Base-by-base conservation (phyloP, 1,284 basidiomycete species). In the Hemileia vastatrix region DNA sequence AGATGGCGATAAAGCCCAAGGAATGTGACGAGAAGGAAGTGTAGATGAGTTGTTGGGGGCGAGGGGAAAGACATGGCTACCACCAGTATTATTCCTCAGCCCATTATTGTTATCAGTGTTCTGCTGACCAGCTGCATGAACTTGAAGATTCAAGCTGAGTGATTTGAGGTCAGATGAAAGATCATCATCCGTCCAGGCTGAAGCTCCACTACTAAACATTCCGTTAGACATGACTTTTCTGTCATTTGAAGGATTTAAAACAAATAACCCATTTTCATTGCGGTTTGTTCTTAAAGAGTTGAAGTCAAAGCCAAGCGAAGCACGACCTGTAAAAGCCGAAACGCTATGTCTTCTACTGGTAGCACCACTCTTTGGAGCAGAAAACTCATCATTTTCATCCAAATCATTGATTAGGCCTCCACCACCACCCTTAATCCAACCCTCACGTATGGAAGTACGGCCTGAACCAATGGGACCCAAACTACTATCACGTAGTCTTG, bases 271-370 rank as follows among this genome's bases (percentile, higher is more conserved):
- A 2, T 21, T n/a, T n/a, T n/a, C n/a, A n/a, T n/a, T 52, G 52
- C n/a, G 45, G 52, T 19, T 33, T 33, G 13, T 24, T 61, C 45
- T 54, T 61, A 1, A 69, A 68, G 3, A 70, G 44, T 44, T 69
- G 61, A 59, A 72, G 68, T 27, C 71, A 67, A 43, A 71, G 51
- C 47, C 68, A 58, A 64, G 23, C 60, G 13, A 21, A 56, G n/a
- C 49, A 21, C 15, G 63, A 64, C 47, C 71, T 6, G 67, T 69
- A 43, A 74, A 72, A 8, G 71, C 68, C 2, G 72, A 69, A 6
- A 74, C 67, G 44, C 71, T 72, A 51, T 72, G 71, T 11, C 70
- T 24, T n/a, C 72, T 49, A 40, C 66, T 68, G 6, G 72, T 74
- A 31, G 72, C 72, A 6, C 72, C 72, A 8, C 66, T 67, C 53